Conservation (phyloP, 225 moss, liverwort and hornwort species). For the Physcomitrellopsis africana region DNA sequence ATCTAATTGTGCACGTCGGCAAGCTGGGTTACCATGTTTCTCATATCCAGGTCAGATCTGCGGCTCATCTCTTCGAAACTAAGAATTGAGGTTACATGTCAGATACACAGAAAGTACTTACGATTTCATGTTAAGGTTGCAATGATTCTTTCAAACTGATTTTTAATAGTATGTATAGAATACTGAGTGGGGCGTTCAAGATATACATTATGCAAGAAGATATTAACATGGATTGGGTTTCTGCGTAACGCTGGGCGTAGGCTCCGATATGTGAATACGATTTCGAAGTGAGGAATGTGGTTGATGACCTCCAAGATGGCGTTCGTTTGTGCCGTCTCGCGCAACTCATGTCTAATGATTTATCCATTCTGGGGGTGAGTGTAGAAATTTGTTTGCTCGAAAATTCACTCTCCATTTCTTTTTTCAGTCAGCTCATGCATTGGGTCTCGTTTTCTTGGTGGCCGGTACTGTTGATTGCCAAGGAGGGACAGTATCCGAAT, state of each 20-base stretch:
- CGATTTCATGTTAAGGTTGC: not conserved
- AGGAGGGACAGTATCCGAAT: not conserved
- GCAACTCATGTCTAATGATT: conserved; percentile 68
- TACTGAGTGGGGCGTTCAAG: conserved; percentile 7
- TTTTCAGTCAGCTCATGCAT: conserved; percentile 9
- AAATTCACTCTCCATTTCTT: not conserved
- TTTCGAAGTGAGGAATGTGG: conserved; percentile 69
- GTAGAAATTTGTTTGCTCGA: conserved; percentile 6
- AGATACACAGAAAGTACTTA: not conserved
- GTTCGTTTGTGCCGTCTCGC: conserved; percentile 79
- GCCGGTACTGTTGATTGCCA: not conserved
- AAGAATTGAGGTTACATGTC: not conserved
- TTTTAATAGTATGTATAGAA: not conserved
- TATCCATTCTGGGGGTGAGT: conserved; percentile 50
- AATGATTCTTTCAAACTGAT: not conserved
- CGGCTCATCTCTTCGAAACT: conserved; percentile 6
- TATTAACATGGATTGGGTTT: conserved; percentile 30
- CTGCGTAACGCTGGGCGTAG: conserved; percentile 48
- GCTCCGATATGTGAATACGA: conserved; percentile 68
- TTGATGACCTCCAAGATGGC: conserved; percentile 85
- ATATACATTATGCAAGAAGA: conserved; percentile 20
- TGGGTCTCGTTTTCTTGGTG: conserved; percentile 2
- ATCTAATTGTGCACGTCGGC: conserved; percentile 72
- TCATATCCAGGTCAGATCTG: conserved; percentile 65
- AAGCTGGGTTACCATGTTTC: conserved; percentile 79